Base-by-base conservation (phyloP, 805 yeast species). In the Tetrapisispora phaffii region DNA sequence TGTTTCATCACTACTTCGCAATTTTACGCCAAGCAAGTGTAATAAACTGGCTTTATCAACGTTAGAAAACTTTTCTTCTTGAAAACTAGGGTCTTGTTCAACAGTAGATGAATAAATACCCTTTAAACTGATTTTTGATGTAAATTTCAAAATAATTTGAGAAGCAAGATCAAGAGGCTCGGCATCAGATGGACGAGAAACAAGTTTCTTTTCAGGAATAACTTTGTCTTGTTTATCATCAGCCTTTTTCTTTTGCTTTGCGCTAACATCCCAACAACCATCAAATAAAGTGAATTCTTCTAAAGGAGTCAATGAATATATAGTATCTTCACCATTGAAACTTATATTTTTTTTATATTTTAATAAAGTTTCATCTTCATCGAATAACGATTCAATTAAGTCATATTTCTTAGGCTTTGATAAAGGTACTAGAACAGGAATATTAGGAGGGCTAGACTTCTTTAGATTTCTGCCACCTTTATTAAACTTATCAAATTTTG, bases 271-370 rank as follows among this genome's bases (percentile, higher is more conserved):
- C 57, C 57, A 54, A 42, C 58, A 51, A 29, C 57, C 57, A 28
- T 53, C 51, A 35, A 54, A 54, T 26, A 54, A 37, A 16, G 57
- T 53, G 19, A 54, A 54, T 41, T 54, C 56, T 42, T 54, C 57
- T 15, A 53, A 36, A 28, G 58, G 56, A 36, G 53, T 48, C 32
- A 49, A 51, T 13, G 57, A 54, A 41, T 51, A 54, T 23, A 54
- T 32, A 23, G 53, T 47, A 34, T 54, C 58, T 47, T 54, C 56
- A 38, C 58, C 58, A 42, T 54, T 53, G 42, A 55, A 55, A 6
- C 56, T 50, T 32, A 55, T 53, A 21, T 50, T 44, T 39, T 50
- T 52, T 39, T 52, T 47, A 39, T 53, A 51, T 36, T 53, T 53
- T 34, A 23, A 45, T 16, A 52, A 39, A 20, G 53, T 50, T 26